Conservation (phyloP, 805 yeast genomes). For the Novakomyces olei region DNA sequence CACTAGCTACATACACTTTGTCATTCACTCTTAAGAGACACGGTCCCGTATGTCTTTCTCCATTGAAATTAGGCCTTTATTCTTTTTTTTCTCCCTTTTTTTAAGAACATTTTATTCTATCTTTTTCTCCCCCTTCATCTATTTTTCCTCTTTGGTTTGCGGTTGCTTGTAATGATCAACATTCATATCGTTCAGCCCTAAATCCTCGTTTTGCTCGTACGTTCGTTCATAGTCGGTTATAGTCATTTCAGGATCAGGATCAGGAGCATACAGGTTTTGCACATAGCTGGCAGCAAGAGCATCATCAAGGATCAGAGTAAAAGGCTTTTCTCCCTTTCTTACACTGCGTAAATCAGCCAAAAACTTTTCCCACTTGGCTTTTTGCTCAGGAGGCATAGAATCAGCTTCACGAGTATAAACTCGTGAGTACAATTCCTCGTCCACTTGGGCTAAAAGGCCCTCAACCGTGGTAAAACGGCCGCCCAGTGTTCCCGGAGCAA, state of each 20-base stretch:
- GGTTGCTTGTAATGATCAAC: conserved; percentile 11
- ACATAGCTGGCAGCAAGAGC: conserved; percentile 89
- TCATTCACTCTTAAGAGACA: too few species aligned
- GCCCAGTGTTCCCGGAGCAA: conserved; percentile 90
- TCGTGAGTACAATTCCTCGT: conserved; percentile 67
- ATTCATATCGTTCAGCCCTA: conserved; percentile 40
- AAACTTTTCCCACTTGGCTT: conserved; percentile 63
- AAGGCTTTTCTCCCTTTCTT: conserved; percentile 53
- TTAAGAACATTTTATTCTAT: too few species aligned
- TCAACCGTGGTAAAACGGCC: conserved; percentile 95
- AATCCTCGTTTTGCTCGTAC: conserved; percentile 53
- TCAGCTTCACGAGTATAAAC: conserved; percentile 75
- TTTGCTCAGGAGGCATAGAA: conserved; percentile 64
- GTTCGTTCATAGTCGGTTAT: conserved; percentile 83
- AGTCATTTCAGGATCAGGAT: conserved; percentile 85
- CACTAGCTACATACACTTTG: too few species aligned
- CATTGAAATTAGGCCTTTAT: too few species aligned
- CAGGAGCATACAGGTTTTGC: conserved; percentile 98
- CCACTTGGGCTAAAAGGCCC: conserved; percentile 73
- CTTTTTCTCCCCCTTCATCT: too few species aligned
- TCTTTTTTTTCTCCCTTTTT: too few species aligned
- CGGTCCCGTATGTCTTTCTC: too few species aligned
- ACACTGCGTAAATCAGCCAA: conserved; percentile 57
- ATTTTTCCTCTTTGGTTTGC: too few species aligned
- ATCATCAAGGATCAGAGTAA: conserved; percentile 77